Percentiles rank a stretch among this genome's conserved stretches.
Evolutionary conservation across 2,329 filamentous ascomycete genomes (phyloP).

Genomic region (Fusarium temperatum): DNA sequence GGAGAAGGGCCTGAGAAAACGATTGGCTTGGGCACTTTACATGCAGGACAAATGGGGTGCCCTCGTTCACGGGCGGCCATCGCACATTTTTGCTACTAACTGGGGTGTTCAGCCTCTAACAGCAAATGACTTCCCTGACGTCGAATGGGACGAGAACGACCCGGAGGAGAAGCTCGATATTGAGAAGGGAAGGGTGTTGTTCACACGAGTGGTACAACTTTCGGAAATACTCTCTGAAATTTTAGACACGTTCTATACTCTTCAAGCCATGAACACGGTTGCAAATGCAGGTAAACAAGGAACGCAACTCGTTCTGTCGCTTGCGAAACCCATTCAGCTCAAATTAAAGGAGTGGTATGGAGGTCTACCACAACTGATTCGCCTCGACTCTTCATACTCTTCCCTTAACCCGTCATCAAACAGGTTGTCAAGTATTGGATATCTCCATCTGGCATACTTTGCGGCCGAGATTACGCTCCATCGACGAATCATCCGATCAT

Average conservation of each 20-base stretch:
- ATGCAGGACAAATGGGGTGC: slow-evolving; percentile 96
- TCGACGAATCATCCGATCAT: slow-evolving; percentile 85
- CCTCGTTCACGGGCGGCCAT: slow-evolving; percentile 84
- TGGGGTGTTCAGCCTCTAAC: slow-evolving; percentile 80
- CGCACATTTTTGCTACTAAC: slow-evolving; percentile 73
- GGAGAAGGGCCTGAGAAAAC: slow-evolving; percentile 85
- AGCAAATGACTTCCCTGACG: slow-evolving; percentile 76
- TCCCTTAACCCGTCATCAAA: slow-evolving; percentile 48
- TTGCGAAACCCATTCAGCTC: slow-evolving; percentile 83
- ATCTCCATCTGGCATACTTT: slow-evolving; percentile 91
- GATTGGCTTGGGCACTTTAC: slow-evolving; percentile 89
- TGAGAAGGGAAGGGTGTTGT: slow-evolving; percentile 74
- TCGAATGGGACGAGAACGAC: slow-evolving; percentile 71
- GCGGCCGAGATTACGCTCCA: slow-evolving; percentile 94
- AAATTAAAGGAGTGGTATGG: slow-evolving; percentile 86
- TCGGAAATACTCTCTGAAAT: slow-evolving; percentile 82
- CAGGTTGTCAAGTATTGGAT: slow-evolving; percentile 71
- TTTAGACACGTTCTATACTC: slow-evolving; percentile 83
- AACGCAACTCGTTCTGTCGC: slow-evolving; percentile 75
- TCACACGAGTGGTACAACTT: slow-evolving; percentile 78
- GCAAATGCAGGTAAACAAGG: slow-evolving; percentile 73
- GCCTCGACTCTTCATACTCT: slow-evolving; percentile 71
- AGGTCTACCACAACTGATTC: slow-evolving; percentile 67
- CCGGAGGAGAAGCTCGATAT: slow-evolving; percentile 70
- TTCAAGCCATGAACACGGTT: slow-evolving; percentile 77